phyloP scores from a whole-genome alignment of 345 rosid genomes.

The Acer saccharum region DNA sequence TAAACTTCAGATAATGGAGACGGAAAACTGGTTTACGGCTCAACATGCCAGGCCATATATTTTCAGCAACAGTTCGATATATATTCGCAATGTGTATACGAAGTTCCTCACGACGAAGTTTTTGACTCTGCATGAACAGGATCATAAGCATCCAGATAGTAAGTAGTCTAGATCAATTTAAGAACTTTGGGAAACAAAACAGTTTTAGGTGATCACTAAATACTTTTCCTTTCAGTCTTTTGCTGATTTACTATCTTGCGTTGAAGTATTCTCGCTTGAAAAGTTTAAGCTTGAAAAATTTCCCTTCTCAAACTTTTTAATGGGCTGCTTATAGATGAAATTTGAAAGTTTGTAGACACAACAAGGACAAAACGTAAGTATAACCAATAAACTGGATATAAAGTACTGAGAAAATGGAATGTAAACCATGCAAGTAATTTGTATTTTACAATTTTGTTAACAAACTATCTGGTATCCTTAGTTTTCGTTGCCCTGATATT shows the following conservation, averaged over 20 bases:
- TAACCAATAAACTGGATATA: neutral
- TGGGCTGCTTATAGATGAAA: neutral
- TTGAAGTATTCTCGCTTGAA: neutral
- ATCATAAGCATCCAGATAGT: neutral
- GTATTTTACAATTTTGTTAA: neutral
- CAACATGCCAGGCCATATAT: conserved; percentile 96
- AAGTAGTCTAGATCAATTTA: neutral
- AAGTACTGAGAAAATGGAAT: neutral
- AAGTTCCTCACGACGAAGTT: conserved; percentile 92
- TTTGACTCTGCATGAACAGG: conserved; percentile 68
- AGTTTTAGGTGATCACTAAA: neutral
- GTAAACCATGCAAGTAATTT: neutral
- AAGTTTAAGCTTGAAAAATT: too few relatives aligned
- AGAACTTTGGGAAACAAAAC: conserved; percentile 1
- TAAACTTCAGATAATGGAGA: conserved; percentile 88
- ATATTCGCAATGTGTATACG: conserved; percentile 86
- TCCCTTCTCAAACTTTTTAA: neutral
- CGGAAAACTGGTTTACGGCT: conserved; percentile 82
- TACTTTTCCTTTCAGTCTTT: neutral
- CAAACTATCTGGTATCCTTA: neutral
- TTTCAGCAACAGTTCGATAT: conserved; percentile 89
- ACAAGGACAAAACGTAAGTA: neutral
- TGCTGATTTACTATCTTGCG: neutral
- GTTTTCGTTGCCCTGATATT: neutral
- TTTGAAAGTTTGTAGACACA: neutral